Evolutionary conservation across 1,139 yeast species (phyloP).

Genomic region (Pichia sp.): DNA sequence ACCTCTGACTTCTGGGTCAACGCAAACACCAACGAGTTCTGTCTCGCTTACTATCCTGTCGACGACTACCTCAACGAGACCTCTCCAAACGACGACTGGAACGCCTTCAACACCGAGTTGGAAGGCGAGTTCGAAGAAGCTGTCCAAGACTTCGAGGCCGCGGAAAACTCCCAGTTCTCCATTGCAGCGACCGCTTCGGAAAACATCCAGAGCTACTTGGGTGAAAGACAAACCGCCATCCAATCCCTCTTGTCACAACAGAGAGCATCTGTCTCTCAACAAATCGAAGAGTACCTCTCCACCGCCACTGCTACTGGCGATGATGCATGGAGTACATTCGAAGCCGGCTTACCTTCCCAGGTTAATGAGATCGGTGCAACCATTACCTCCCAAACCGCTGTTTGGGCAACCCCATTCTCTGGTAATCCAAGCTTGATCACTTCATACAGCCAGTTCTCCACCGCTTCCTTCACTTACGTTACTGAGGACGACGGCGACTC

Average conservation of each 20-base stretch:
- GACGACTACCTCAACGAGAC: slow-evolving; percentile 1
- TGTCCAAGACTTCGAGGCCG: neutral
- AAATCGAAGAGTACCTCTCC: slow-evolving; percentile 5
- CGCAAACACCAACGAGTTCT: slow-evolving; percentile 14
- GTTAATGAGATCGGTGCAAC: slow-evolving; percentile 3
- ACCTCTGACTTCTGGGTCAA: slow-evolving; percentile 19
- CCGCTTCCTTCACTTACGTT: neutral
- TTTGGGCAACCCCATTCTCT: neutral
- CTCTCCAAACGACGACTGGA: slow-evolving; percentile 7
- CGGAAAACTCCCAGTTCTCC: slow-evolving; percentile 1
- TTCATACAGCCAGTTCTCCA: neutral
- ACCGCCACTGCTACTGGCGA: slow-evolving; percentile 5
- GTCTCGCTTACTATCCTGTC: slow-evolving; percentile 17
- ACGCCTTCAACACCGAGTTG: slow-evolving; percentile 1
- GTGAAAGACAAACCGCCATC: slow-evolving; percentile 10
- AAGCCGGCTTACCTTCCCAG: slow-evolving; percentile 9
- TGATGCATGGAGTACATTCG: neutral
- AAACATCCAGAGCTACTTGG: neutral
- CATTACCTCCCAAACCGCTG: neutral
- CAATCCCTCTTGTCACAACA: slow-evolving; percentile 8
- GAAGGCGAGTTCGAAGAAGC: neutral
- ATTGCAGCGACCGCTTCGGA: neutral
- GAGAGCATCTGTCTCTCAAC: slow-evolving; percentile 7
- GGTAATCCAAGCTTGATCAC: neutral
- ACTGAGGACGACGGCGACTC: neutral